phyloP scores from a whole-genome alignment of 1,284 basidiomycete genomes.

The Anthracocystis walkeri region DNA sequence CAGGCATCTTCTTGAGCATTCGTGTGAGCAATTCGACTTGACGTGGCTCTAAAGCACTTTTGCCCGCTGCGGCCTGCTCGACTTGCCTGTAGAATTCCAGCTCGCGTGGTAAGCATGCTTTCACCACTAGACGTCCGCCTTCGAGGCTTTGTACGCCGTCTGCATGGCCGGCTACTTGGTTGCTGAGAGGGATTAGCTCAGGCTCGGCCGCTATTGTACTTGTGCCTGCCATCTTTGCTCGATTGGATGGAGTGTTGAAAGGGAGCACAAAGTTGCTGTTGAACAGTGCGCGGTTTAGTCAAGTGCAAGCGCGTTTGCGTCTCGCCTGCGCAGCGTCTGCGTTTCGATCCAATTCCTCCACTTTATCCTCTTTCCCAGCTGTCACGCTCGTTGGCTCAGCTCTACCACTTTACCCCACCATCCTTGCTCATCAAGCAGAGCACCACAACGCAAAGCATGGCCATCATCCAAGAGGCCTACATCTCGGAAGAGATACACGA shows the following conservation, averaged over 20 bases:
- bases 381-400: not conserved
- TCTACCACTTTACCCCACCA: not conserved
- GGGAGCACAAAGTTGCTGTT: not conserved
- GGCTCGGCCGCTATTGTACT: not conserved
- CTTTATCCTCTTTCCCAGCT: not conserved
- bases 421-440: not conserved
- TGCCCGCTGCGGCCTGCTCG: constrained; percentile 69
- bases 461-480: constrained; percentile 32
- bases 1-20: constrained; percentile 45
- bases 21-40: constrained; percentile 22
- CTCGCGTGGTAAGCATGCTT: constrained; percentile 81
- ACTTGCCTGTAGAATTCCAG: constrained; percentile 83
- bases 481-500: constrained; percentile 44
- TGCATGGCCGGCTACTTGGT: constrained; percentile 89
- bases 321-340: not conserved
- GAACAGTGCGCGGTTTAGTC: constrained; percentile 4
- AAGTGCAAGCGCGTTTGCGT: constrained; percentile 15
- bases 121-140: constrained; percentile 85
- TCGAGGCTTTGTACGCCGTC: constrained; percentile 79
- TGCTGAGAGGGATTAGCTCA: constrained; percentile 70
- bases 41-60: not conserved
- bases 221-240: not conserved
- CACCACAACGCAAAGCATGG: constrained; percentile 11
- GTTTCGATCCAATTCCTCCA: constrained; percentile 11
- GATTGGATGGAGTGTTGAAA: not conserved